Conservation (phyloP, 2,329 filamentous ascomycete genomes). For the Ceratocystis alfenasii region DNA sequence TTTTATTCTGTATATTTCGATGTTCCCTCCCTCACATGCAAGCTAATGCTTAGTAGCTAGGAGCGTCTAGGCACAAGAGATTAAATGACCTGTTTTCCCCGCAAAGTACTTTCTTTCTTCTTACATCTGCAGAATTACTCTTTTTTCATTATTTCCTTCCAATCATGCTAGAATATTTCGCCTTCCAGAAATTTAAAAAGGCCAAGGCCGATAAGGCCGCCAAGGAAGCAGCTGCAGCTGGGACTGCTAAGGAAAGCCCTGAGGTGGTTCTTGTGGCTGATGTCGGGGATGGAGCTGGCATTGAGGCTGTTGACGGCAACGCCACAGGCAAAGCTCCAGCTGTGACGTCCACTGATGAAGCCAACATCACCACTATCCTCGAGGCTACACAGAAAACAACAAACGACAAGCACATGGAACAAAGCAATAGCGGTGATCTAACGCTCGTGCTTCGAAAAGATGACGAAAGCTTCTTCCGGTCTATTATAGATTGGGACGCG, state of each 20-base stretch:
- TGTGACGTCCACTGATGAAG: not conserved
- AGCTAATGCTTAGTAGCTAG: too few species aligned
- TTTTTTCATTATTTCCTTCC: not conserved
- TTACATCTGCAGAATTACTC: not conserved
- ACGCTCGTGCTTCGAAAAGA: constrained; percentile 39
- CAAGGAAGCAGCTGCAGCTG: constrained; percentile 19
- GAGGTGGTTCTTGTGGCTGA: not conserved
- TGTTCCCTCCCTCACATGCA: too few species aligned
- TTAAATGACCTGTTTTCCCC: too few species aligned
- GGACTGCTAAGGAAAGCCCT: not conserved
- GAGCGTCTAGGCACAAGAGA: too few species aligned
- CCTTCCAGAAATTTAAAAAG: constrained; percentile 52
- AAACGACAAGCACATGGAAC: not conserved
- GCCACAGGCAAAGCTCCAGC: constrained; percentile 15
- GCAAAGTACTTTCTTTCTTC: not conserved
- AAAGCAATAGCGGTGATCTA: not conserved
- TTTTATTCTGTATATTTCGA: too few species aligned
- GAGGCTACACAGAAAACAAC: not conserved
- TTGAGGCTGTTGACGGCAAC: constrained; percentile 22
- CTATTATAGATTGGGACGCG: constrained; percentile 34
- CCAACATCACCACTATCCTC: not conserved
- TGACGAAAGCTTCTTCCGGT: constrained; percentile 47
- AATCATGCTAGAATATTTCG: constrained; percentile 51
- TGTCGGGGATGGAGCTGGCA: not conserved
- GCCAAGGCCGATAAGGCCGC: constrained; percentile 40